Evolutionary conservation across 2,329 filamentous ascomycete genomes (phyloP).

Genomic region (Epichloe baconii): DNA sequence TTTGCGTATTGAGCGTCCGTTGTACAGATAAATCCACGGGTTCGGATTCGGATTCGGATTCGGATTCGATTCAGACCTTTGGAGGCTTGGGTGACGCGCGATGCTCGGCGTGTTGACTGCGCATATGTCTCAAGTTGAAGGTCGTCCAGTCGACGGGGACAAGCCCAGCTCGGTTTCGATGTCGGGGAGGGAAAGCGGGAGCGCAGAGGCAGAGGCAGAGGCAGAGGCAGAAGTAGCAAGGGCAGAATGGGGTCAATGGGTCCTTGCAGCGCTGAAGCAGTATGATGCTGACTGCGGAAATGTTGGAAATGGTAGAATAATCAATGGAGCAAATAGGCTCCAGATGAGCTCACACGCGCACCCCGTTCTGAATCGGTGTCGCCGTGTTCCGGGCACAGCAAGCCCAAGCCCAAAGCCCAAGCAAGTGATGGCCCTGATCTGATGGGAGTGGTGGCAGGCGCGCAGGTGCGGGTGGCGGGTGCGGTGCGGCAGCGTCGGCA

Average conservation of each 20-base stretch:
- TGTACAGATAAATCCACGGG: not conserved
- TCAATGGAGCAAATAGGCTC: not conserved
- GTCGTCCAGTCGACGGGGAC: not conserved
- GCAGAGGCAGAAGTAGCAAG: not conserved
- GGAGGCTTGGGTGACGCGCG: not conserved
- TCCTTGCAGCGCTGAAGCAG: not conserved
- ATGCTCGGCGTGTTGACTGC: not conserved
- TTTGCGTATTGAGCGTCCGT: not conserved
- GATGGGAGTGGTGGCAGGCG: no score
- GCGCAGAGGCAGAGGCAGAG: not conserved
- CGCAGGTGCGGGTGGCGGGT: no score
- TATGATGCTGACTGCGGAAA: not conserved
- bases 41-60: not conserved
- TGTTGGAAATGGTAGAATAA: not conserved
- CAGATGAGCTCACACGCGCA: slow-evolving; percentile 3
- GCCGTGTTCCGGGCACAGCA: not conserved
- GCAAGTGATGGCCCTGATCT: no score
- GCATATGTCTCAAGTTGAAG: slow-evolving; percentile 1
- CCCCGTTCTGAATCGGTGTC: not conserved
- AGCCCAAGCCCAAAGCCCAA: no score
- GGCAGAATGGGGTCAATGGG: not conserved
- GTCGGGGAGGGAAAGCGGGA: not conserved
- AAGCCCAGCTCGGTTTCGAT: not conserved
- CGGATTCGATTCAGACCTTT: not conserved
- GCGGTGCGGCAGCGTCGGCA: no score